Percentiles rank a stretch among this genome's conserved stretches.
These are phyloP conservation scores for Orychophragmus violaceus DNA, from an alignment of 345 rosid species.

Conservation along the genomic window DNA sequence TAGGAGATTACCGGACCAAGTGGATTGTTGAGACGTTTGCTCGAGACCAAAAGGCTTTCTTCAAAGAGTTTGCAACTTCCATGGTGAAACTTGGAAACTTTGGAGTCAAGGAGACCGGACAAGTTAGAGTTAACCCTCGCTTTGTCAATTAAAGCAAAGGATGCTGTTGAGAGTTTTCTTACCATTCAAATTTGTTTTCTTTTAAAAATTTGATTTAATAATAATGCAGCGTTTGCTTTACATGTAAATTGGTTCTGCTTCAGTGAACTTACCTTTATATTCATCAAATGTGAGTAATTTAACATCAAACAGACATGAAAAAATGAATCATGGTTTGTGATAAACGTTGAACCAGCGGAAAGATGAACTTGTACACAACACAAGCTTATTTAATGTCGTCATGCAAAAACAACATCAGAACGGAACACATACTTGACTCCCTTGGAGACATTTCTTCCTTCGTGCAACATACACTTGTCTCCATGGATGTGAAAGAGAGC, in stretches of 20 bases:
- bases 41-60: constrained; percentile 53
- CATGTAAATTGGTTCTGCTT: constrained; percentile 5
- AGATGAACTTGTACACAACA: background rate
- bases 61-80: constrained; percentile 55
- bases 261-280: constrained; percentile 1
- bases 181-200: constrained; percentile 4
- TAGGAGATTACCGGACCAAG: constrained; percentile 43
- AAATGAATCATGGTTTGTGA: background rate
- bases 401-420: constrained; percentile 90
- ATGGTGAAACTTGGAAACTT: constrained; percentile 74
- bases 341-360: background rate
- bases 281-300: background rate
- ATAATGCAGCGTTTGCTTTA: constrained; percentile 6
- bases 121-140: constrained; percentile 54
- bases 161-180: constrained; percentile 9
- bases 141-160: constrained; percentile 35
- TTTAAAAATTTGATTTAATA: background rate
- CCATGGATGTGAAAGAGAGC: constrained; percentile 94
- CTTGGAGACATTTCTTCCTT: constrained; percentile 65
- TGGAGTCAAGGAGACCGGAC: constrained; percentile 51
- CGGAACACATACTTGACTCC: constrained; percentile 88
- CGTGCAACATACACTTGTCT: constrained; percentile 87
- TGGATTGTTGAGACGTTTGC: constrained; percentile 60
- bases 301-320: background rate
- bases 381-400: constrained; percentile 16